Evolutionary conservation across 2,329 filamentous ascomycete species (phyloP).

Genomic region (Epicoccum nigrum): DNA sequence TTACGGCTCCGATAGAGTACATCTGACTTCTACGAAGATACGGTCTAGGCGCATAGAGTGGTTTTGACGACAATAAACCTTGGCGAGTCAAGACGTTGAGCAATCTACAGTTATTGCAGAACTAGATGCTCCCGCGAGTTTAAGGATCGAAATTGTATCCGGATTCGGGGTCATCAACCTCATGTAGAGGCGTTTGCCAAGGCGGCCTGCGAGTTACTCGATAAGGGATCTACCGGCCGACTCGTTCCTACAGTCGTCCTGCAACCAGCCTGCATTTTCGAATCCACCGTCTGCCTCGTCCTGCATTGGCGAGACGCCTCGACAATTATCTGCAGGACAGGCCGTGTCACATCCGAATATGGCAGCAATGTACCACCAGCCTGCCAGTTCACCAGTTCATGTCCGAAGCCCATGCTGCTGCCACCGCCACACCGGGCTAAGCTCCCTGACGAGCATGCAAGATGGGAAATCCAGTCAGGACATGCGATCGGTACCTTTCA

Average conservation of each 20-base stretch:
- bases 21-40: neutral
- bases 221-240: constrained; percentile 6
- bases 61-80: no score
- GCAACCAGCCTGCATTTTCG: neutral
- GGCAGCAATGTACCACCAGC: constrained; percentile 1
- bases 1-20: constrained; percentile 1
- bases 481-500: neutral
- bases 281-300: neutral
- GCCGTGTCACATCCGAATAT: constrained; percentile 4
- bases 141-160: neutral
- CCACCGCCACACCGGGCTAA: constrained; percentile 5
- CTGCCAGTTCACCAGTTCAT: neutral
- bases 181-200: neutral
- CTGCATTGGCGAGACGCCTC: constrained; percentile 4
- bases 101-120: neutral
- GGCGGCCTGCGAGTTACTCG: constrained; percentile 2
- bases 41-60: constrained; percentile 2
- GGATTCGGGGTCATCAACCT: no score
- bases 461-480: neutral
- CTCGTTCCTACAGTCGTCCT: neutral
- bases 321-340: constrained; percentile 5
- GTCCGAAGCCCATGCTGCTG: neutral
- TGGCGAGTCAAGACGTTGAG: neutral
- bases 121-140: neutral
- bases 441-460: neutral